A percentile compares a stretch with the other conserved stretches of the same genome.
Conservation (phyloP, 2,329 filamentous ascomycete species). For the Aspergillus eucalypticola region DNA sequence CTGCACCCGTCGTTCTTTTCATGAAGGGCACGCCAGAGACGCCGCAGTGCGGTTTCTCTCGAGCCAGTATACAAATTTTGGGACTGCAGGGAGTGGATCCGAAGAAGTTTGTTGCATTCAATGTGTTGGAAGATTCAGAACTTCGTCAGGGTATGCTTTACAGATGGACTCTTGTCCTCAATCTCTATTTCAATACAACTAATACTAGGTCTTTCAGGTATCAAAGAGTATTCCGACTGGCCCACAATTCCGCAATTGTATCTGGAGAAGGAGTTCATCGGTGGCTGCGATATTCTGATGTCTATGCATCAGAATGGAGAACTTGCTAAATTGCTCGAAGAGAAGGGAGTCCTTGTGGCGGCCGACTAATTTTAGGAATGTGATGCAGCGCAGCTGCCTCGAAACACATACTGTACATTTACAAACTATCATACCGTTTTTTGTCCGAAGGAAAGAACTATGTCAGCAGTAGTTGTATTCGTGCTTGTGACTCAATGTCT, state of each 20-base stretch:
- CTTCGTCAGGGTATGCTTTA: constrained; percentile 69
- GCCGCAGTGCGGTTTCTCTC: constrained; percentile 95
- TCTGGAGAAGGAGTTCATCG: constrained; percentile 91
- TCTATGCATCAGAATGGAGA: constrained; percentile 97
- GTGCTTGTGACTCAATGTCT: background rate
- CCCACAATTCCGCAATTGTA: constrained; percentile 98
- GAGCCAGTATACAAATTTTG: constrained; percentile 91
- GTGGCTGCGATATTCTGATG: constrained; percentile 95
- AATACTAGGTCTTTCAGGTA: constrained; percentile 58
- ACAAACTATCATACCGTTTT: background rate
- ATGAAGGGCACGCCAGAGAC: constrained; percentile 99
- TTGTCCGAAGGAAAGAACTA: background rate
- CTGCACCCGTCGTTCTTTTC: constrained; percentile 92
- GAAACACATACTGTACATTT: background rate
- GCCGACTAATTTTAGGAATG: constrained; percentile 47
- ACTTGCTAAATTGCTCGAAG: constrained; percentile 84
- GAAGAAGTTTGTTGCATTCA: constrained; percentile 95
- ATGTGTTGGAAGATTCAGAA: constrained; percentile 89
- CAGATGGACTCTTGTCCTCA: background rate
- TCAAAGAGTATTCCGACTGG: constrained; percentile 99
- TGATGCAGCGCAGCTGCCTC: background rate
- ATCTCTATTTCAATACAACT: constrained; percentile 1
- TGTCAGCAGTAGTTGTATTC: background rate
- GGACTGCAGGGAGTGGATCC: constrained; percentile 94
- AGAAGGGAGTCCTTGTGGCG: constrained; percentile 80